A percentile compares a stretch with the other conserved stretches of the same genome.
phyloP scores from a whole-genome alignment of 345 rosid genomes.

The Boechera stricta region DNA sequence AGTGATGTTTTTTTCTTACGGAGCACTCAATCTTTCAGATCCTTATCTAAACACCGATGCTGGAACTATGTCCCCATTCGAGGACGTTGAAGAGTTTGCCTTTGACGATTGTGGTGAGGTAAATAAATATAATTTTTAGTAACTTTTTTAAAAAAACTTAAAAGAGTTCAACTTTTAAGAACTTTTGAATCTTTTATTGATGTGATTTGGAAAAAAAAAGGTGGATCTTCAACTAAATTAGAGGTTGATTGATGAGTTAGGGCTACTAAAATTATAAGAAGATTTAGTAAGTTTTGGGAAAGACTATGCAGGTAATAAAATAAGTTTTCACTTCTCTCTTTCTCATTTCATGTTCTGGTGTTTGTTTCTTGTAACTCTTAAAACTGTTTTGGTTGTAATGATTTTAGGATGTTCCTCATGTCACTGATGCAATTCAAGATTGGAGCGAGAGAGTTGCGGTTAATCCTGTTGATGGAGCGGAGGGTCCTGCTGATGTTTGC shows the following conservation, averaged over 20 bases:
- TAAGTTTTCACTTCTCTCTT: neutral
- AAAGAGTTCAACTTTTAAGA: conserved; percentile 7
- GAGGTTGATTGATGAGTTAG: conserved; percentile 27
- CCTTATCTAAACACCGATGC: conserved; percentile 97
- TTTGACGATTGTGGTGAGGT: conserved; percentile 99
- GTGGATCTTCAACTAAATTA: conserved; percentile 58
- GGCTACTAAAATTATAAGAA: conserved; percentile 48
- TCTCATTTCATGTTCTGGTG: conserved; percentile 14
- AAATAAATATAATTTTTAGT: conserved; percentile 7
- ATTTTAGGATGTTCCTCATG: conserved; percentile 82
- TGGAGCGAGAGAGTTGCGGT: conserved; percentile 86
- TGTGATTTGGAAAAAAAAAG: conserved; percentile 46
- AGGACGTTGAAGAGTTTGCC: conserved; percentile 97
- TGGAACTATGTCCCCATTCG: conserved; percentile 98
- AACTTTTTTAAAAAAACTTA: neutral
- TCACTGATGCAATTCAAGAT: conserved; percentile 93
- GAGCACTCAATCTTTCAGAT: conserved; percentile 53
- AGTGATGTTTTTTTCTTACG: conserved; percentile 36
- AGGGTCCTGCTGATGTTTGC: conserved; percentile 90
- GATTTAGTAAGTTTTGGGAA: conserved; percentile 54
- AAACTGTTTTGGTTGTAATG: conserved; percentile 26
- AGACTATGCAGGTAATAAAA: conserved; percentile 79
- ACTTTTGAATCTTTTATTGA: conserved; percentile 3
- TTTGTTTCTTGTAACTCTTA: neutral
- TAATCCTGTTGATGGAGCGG: conserved; percentile 82